Evolutionary conservation across 306 rosid genomes (phyloP).

Genomic region (Cicer arietinum): DNA sequence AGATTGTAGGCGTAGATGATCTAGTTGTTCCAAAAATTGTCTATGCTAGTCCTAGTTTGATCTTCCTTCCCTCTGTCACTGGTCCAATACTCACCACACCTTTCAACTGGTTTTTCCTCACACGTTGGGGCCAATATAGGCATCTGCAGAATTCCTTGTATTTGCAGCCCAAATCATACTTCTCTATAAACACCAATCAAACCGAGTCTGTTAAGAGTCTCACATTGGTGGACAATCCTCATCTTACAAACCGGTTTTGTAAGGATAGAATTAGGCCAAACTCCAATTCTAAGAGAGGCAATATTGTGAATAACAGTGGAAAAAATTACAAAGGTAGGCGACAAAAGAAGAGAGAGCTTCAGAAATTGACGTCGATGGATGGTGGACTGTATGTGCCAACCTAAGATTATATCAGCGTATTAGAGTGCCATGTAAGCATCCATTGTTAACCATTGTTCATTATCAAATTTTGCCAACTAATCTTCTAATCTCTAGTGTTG

Average conservation of each 20-base stretch:
- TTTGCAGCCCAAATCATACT: not conserved
- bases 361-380: too few relatives aligned
- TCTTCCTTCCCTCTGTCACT: not conserved
- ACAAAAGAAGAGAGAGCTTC: too few relatives aligned
- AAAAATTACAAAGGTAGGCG: too few relatives aligned
- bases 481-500: not conserved
- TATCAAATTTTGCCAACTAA: constrained; percentile 2
- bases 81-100: not conserved
- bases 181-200: not conserved
- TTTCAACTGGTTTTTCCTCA: constrained; percentile 6
- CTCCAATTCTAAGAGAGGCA: too few relatives aligned
- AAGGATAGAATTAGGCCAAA: too few relatives aligned
- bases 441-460: not conserved
- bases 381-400: too few relatives aligned
- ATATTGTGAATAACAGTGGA: too few relatives aligned
- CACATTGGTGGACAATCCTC: too few relatives aligned
- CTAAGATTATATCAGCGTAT: too few relatives aligned
- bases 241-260: too few relatives aligned
- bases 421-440: not conserved
- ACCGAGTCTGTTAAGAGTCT: not conserved
- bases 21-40: not conserved
- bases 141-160: constrained; percentile 2
- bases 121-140: constrained; percentile 1
- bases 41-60: constrained; percentile 8
- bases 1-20: not conserved